phyloP scores from a whole-genome alignment of 352 stramenopile species.

The Phytopythium ostracodes region DNA sequence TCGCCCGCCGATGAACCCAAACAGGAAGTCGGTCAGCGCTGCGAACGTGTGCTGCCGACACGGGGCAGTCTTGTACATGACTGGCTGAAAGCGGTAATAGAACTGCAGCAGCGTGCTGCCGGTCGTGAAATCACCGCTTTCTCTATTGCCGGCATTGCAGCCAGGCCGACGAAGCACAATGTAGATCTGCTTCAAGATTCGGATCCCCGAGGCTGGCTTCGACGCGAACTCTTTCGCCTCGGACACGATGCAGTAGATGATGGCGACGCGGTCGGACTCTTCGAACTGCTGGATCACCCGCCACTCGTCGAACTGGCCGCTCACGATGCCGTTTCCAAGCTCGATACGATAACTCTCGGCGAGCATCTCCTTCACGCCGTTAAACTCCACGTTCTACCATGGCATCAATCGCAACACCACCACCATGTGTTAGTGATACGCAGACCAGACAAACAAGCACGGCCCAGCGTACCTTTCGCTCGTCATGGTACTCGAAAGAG shows the following conservation, averaged over 20 bases:
- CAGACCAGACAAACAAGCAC: conserved; percentile 22
- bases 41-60: neutral
- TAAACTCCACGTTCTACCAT: neutral
- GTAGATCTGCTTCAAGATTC: conserved; percentile 4
- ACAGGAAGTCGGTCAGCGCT: conserved; percentile 2
- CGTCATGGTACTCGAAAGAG: conserved; percentile 39
- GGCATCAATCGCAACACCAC: neutral
- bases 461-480: conserved; percentile 39
- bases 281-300: neutral
- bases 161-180: conserved; percentile 2
- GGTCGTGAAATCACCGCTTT: neutral
- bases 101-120: neutral
- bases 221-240: conserved; percentile 1
- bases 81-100: conserved; percentile 1
- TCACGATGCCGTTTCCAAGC: neutral
- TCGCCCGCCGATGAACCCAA: neutral
- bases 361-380: neutral
- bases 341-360: neutral
- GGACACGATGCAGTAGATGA: conserved; percentile 1
- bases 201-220: neutral
- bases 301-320: conserved; percentile 4
- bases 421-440: neutral
- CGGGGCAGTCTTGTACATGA: neutral
- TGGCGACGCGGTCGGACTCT: neutral
- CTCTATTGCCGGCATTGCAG: neutral